Percentiles rank a stretch among this genome's conserved stretches.
Evolutionary conservation across 352 stramenopile genomes (phyloP).

Genomic region (Pythium sp.): DNA sequence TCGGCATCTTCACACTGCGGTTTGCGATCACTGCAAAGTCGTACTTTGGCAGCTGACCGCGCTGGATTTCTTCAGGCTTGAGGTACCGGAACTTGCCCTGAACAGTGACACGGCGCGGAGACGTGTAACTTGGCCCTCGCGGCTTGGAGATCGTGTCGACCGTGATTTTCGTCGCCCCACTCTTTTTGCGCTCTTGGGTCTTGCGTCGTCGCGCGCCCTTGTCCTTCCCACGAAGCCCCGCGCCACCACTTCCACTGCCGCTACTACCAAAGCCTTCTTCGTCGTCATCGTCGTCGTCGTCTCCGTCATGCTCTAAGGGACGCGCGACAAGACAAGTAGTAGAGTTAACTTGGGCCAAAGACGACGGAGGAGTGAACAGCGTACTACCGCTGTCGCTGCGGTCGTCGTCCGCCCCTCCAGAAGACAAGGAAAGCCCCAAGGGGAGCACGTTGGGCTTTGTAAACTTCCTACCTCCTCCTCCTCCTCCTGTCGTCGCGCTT

Average conservation of each 20-base stretch:
- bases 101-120: slow-evolving; percentile 17
- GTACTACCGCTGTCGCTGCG: background rate
- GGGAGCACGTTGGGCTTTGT: background rate
- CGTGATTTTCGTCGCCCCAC: slow-evolving; percentile 12
- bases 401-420: slow-evolving; percentile 17
- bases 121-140: slow-evolving; percentile 24
- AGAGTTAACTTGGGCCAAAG: slow-evolving; percentile 41
- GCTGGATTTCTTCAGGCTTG: slow-evolving; percentile 78
- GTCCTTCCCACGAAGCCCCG: background rate
- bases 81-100: slow-evolving; percentile 72
- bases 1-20: slow-evolving; percentile 51
- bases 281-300: slow-evolving; percentile 25
- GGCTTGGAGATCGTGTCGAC: slow-evolving; percentile 2
- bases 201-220: slow-evolving; percentile 14
- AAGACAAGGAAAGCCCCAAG: slow-evolving; percentile 6
- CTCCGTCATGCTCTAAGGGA: slow-evolving; percentile 31
- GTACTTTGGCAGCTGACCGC: slow-evolving; percentile 51
- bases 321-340: slow-evolving; percentile 55
- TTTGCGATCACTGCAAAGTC: slow-evolving; percentile 83
- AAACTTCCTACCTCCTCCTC: slow-evolving; percentile 17
- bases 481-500: background rate
- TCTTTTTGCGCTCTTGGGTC: slow-evolving; percentile 21
- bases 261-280: slow-evolving; percentile 25
- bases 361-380: slow-evolving; percentile 17
- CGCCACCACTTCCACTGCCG: slow-evolving; percentile 9